These are phyloP conservation scores for Raffaelea ambrosiae DNA, from an alignment of 2,329 filamentous ascomycete species.

Conservation along the genomic window DNA sequence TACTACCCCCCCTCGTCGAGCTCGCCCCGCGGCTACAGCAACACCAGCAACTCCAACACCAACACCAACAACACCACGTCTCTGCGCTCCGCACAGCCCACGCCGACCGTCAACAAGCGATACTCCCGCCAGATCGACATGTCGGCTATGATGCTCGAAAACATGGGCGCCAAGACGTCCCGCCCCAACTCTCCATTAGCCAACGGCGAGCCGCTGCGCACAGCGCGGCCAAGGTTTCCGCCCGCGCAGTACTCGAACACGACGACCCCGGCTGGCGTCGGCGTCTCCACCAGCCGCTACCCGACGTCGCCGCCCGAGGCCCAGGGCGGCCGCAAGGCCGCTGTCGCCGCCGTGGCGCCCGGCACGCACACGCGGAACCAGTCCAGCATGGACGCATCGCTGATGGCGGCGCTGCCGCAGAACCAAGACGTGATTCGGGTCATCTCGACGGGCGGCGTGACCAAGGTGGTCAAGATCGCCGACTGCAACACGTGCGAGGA, in stretches of 20 bases:
- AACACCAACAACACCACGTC: conserved; percentile 23
- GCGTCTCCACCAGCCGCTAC: conserved; percentile 39
- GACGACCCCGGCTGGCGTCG: conserved; percentile 22
- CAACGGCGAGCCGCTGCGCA: conserved; percentile 32
- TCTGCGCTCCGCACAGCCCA: conserved; percentile 20
- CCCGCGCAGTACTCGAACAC: conserved; percentile 19
- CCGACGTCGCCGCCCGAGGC: conserved; percentile 56
- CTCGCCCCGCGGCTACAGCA: conserved; percentile 49
- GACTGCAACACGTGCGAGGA: conserved; percentile 88
- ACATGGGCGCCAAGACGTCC: conserved; percentile 47
- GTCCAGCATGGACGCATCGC: conserved; percentile 75
- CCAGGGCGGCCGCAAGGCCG: conserved; percentile 51
- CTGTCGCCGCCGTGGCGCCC: background rate
- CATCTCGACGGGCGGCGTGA: conserved; percentile 84
- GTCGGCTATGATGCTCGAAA: conserved; percentile 30
- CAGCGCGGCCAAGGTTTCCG: conserved; percentile 39
- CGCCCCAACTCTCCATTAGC: conserved; percentile 61
- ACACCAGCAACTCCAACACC: conserved; percentile 30
- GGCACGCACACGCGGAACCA: conserved; percentile 65
- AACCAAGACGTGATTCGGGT: conserved; percentile 87
- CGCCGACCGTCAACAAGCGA: conserved; percentile 46
- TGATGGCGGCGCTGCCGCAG: conserved; percentile 76
- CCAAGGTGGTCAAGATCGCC: conserved; percentile 88
- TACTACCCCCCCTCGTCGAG: conserved; percentile 52
- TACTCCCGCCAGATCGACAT: conserved; percentile 55